Conservation (phyloP, 2,329 filamentous ascomycete species). For the Cadophora luteo-olivacea region DNA sequence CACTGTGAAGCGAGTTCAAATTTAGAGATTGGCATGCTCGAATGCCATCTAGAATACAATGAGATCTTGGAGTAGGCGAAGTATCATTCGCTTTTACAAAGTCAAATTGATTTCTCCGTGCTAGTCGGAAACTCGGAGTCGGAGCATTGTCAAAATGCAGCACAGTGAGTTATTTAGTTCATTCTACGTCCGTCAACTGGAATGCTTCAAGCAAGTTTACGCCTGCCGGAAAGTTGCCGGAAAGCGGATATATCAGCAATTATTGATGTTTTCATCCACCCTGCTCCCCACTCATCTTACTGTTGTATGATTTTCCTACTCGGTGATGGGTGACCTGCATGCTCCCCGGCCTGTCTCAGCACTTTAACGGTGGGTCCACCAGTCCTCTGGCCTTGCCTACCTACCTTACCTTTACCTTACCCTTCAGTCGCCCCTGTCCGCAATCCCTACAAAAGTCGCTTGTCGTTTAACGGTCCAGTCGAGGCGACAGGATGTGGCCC, state of each 20-base stretch:
- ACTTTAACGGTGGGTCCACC: conserved; percentile 4
- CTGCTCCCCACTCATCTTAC: conserved; percentile 6
- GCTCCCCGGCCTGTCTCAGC: conserved; percentile 10
- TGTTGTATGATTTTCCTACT: conserved; percentile 11
- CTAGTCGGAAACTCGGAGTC: conserved; percentile 1
- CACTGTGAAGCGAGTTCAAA: background rate
- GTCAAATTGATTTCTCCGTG: background rate
- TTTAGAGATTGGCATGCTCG: conserved; percentile 11
- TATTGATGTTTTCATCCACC: conserved; percentile 5
- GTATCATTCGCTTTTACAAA: background rate
- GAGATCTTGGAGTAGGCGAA: background rate
- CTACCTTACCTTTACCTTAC: background rate
- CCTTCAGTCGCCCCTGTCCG: background rate
- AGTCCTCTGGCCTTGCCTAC: background rate
- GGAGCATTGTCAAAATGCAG: conserved; percentile 5
- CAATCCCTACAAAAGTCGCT: conserved; percentile 4
- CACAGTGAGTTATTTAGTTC: no score
- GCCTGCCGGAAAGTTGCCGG: conserved; percentile 3
- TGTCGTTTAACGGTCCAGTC: conserved; percentile 14
- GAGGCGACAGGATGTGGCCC: background rate
- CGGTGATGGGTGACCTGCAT: conserved; percentile 18
- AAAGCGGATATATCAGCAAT: background rate
- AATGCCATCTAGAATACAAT: conserved; percentile 1
- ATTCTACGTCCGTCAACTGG: background rate
- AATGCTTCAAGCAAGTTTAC: background rate